These are phyloP conservation scores for Volvox africanus DNA, from an alignment of 139 green algal genomes.

Conservation along the genomic window DNA sequence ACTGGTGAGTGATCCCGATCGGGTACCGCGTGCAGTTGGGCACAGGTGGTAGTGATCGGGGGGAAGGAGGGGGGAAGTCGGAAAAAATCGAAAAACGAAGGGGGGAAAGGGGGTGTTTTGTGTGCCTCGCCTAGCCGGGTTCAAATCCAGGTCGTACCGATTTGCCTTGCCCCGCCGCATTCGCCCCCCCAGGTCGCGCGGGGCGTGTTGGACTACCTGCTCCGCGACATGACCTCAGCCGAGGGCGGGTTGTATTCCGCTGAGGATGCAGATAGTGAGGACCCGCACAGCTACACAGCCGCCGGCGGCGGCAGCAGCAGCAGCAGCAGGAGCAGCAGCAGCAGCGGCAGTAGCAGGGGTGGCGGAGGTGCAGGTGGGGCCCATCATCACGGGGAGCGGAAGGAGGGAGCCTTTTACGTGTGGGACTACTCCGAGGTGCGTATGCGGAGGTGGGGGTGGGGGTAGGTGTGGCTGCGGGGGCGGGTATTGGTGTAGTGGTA, in stretches of 20 bases:
- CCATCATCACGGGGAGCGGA: constrained; percentile 61
- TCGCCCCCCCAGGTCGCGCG: constrained; percentile 51
- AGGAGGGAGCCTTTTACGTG: constrained; percentile 88
- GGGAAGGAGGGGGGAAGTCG: background rate
- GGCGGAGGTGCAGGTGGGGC: background rate
- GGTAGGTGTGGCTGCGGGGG: background rate
- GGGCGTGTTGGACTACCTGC: constrained; percentile 90
- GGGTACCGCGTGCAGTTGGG: too few species aligned
- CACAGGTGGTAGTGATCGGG: background rate
- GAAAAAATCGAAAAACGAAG: too few species aligned
- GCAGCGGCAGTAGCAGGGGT: background rate
- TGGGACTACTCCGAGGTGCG: constrained; percentile 60
- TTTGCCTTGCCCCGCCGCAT: too few species aligned
- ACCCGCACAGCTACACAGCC: constrained; percentile 45
- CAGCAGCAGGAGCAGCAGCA: background rate
- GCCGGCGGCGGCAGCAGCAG: background rate
- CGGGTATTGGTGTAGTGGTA: background rate
- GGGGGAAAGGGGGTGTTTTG: too few species aligned
- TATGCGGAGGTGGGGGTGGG: constrained; percentile 43
- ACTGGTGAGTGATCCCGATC: background rate
- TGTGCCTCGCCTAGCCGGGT: too few species aligned
- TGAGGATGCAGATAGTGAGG: constrained; percentile 86
- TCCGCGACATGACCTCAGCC: constrained; percentile 83
- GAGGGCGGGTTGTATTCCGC: constrained; percentile 88
- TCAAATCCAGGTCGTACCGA: too few species aligned